phyloP scores from a whole-genome alignment of 2,329 filamentous ascomycete species.

The Arachnomyces sp. region DNA sequence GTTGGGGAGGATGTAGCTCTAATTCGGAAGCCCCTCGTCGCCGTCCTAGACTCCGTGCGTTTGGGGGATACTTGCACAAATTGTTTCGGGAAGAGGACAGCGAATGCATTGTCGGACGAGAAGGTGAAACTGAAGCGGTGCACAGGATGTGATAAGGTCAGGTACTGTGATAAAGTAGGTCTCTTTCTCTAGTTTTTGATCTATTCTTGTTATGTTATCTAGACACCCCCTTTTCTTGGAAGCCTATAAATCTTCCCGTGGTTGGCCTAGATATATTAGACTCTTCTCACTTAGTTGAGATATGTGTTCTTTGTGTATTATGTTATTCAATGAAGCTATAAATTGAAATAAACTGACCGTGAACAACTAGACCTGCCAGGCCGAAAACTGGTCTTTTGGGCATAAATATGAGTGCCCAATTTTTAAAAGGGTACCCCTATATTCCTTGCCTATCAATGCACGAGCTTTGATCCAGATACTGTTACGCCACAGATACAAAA shows the following conservation, averaged over 20 bases:
- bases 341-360: neutral
- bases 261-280: too few species aligned
- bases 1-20: slow-evolving; percentile 44
- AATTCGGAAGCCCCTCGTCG: slow-evolving; percentile 46
- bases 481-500: slow-evolving; percentile 16
- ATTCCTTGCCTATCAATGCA: slow-evolving; percentile 48
- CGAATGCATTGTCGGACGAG: slow-evolving; percentile 13
- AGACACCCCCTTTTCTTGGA: too few species aligned
- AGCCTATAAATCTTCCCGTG: too few species aligned
- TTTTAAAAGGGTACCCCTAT: slow-evolving; percentile 39
- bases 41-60: slow-evolving; percentile 46
- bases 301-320: slow-evolving; percentile 2
- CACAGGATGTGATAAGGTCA: slow-evolving; percentile 50
- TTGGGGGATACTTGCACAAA: slow-evolving; percentile 50
- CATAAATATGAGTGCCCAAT: slow-evolving; percentile 56
- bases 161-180: slow-evolving; percentile 54
- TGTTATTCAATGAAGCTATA: slow-evolving; percentile 2
- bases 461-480: slow-evolving; percentile 51
- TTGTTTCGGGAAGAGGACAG: slow-evolving; percentile 43
- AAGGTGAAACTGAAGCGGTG: slow-evolving; percentile 43
- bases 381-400: slow-evolving; percentile 49
- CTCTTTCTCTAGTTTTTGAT: too few species aligned
- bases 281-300: too few species aligned
- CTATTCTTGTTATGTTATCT: too few species aligned
- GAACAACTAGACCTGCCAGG: slow-evolving; percentile 47